Base-by-base conservation (phyloP, 129 eudicot species). In the Dittrichia graveolens region DNA sequence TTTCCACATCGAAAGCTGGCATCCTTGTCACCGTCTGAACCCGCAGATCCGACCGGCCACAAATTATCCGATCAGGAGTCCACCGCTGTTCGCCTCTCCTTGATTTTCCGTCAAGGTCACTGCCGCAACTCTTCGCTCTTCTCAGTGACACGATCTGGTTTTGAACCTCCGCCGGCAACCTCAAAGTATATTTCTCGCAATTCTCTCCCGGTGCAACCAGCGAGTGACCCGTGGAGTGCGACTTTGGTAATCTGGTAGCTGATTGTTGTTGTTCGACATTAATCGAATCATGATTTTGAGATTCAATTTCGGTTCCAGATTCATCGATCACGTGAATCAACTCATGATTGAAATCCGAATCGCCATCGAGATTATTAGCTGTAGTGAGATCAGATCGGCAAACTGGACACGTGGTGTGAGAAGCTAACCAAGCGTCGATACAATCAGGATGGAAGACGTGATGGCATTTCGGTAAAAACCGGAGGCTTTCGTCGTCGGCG, bases 221-320 rank as follows among this genome's bases (percentile, higher is more conserved):
- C 45, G 79, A 82, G 65, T 87, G 89, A 41, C 92, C 92, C 14
- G 86, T 87, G 8, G 92, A 81, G 47, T 84, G 87, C 10, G 92
- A 84, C 57, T 87, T 38, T 0, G 72, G 80, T 5, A 78, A 69
- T 38, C 40, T 77, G 10, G 4, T 40, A 14, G 31, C 19, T 5
- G 42, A 16, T 54, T 31, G 42, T 14, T 59, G 55, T 6, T 67
- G 58, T 37, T 58, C 76, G 8, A 63, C 54, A 3, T 57, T 31
- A 15, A 48, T 18, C 5, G 44, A 9, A 9, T 46, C 14, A 12
- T 19, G 60, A 47, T 67, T 43, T 12, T 6, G 69, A 39, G 58
- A 12, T 44, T 46, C 14, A 3, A 1, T 49, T 68, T 45, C 67
- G 4, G 49, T 38, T 47, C 52, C 53, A 5, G 79, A 57, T 16